Evolutionary conservation across 2,329 filamentous ascomycete species (phyloP).

Genomic region (Emericellopsis cladophorae): DNA sequence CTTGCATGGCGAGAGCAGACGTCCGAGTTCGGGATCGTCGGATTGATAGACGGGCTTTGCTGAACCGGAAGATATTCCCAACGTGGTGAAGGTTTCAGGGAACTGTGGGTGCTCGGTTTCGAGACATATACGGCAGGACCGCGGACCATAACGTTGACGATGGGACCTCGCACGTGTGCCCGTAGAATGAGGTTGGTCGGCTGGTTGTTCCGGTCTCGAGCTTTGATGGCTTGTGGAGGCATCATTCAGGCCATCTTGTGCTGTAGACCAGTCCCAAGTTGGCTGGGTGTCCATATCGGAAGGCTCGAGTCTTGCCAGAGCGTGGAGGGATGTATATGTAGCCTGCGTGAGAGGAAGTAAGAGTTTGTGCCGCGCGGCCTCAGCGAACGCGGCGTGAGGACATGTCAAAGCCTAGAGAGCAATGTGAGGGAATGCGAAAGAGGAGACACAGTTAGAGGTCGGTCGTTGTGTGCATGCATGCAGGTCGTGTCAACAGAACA

Average conservation of each 20-base stretch:
- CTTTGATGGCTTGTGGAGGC: neutral
- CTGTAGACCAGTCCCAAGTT: slow-evolving; percentile 5
- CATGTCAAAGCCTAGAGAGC: too few relatives aligned
- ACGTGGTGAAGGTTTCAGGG: slow-evolving; percentile 16
- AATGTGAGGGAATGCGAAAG: too few relatives aligned
- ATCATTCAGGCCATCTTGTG: neutral
- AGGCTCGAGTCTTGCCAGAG: neutral
- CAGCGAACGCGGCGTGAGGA: too few relatives aligned
- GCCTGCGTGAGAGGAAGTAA: too few relatives aligned
- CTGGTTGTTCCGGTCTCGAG: neutral
- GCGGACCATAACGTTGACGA: slow-evolving; percentile 47
- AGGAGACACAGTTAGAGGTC: too few relatives aligned
- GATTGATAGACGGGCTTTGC: slow-evolving; percentile 50
- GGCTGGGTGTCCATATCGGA: slow-evolving; percentile 3
- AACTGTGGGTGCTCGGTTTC: slow-evolving; percentile 48
- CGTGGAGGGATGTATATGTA: too few relatives aligned
- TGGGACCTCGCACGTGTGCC: neutral
- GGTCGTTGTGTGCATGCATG: too few relatives aligned
- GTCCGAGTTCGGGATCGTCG: slow-evolving; percentile 58
- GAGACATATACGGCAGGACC: slow-evolving; percentile 82
- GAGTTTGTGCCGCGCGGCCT: too few relatives aligned
- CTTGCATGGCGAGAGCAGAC: slow-evolving; percentile 77
- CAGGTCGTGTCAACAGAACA: too few relatives aligned
- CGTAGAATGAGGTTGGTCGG: neutral
- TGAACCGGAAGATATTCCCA: slow-evolving; percentile 18